Base-by-base conservation (phyloP, 75 land plant species). In the Ceratopteris richardii region DNA sequence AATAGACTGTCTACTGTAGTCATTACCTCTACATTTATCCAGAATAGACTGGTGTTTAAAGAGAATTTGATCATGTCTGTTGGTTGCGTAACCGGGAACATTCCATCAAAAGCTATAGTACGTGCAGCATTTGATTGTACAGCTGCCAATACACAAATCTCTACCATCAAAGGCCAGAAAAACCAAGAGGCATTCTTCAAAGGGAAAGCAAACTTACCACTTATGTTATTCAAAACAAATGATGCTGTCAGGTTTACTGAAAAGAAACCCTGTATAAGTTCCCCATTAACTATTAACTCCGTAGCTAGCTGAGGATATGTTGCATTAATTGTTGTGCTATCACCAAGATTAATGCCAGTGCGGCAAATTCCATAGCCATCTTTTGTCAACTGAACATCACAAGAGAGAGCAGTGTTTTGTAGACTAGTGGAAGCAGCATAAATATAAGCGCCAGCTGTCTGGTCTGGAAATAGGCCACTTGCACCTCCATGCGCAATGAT, bases 351-450 rank as follows among this genome's bases (percentile, higher is more conserved):
- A 22, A 67, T 25, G 14, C 42, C 55, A 17, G 74, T 65, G 47
- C 74, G 66, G 28, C 74, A 71, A 36, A 71, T 44, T 3, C 60
- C 54, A 2, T 65, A 44, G 24, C 51, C 41, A 52, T 65, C 69
- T 46, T 48, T 71, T 25, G 70, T 65, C 51, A 71, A 12, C 74
- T 71, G 74, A 29, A 71, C 29, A 37, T 71, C 69, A 28, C 74
- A 71, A 7, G 48, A 39, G 23, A 71, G 70, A 13, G 62, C 43
- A 33, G 58, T 23, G 19, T 44, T 29, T n/a, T 25, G 17, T 0
- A 3, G 1, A 44, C 54, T 47, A 46, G 28, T 44, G 13, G 55
- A 31, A 17, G 51, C 26, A 3, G 74, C 70, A 44, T 57, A 58
- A 13, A 0, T 0, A 46, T 65, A 71, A 20, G 69, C 61, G 0